Conservation (phyloP, 1,284 basidiomycete genomes). For the Sporisorium exsertum region DNA sequence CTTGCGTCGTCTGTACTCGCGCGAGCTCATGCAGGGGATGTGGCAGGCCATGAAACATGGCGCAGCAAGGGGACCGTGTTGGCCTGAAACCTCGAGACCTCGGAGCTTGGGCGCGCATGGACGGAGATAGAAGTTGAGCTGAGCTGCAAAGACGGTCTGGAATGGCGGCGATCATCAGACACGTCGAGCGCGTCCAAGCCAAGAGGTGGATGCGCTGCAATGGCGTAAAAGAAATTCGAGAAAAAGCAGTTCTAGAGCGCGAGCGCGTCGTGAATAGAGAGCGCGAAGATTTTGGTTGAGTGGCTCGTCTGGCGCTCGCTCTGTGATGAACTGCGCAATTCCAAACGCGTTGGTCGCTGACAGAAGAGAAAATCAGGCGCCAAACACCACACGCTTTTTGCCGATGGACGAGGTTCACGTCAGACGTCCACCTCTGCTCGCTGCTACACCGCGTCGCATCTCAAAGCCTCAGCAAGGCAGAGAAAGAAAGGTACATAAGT, state of each 20-base stretch:
- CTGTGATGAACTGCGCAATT: neutral
- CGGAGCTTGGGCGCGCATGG: conserved; percentile 2
- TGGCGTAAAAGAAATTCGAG: conserved; percentile 22
- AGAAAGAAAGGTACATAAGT: conserved; percentile 35
- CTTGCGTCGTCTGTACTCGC: too few species aligned
- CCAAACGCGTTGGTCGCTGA: neutral
- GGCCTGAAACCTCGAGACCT: too few species aligned
- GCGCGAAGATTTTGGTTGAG: conserved; percentile 10
- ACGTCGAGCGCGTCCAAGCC: conserved; percentile 15
- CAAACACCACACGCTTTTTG: conserved; percentile 40
- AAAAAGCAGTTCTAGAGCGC: neutral
- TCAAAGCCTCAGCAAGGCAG: neutral
- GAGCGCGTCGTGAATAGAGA: conserved; percentile 47
- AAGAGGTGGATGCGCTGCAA: conserved; percentile 13
- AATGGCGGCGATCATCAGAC: conserved; percentile 14
- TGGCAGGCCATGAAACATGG: too few species aligned
- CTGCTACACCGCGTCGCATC: conserved; percentile 22
- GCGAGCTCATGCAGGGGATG: too few species aligned
- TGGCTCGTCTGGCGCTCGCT: neutral
- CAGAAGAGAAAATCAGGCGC: neutral
- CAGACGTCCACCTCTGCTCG: conserved; percentile 17
- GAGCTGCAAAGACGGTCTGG: too few species aligned
- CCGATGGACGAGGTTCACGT: too few species aligned
- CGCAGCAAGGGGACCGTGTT: too few species aligned
- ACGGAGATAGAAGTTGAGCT: too few species aligned